A percentile compares a stretch with the other conserved stretches of the same genome.
These are phyloP conservation scores for Scedosporium minutisporum DNA, from an alignment of 2,329 filamentous ascomycete species.

Conservation along the genomic window DNA sequence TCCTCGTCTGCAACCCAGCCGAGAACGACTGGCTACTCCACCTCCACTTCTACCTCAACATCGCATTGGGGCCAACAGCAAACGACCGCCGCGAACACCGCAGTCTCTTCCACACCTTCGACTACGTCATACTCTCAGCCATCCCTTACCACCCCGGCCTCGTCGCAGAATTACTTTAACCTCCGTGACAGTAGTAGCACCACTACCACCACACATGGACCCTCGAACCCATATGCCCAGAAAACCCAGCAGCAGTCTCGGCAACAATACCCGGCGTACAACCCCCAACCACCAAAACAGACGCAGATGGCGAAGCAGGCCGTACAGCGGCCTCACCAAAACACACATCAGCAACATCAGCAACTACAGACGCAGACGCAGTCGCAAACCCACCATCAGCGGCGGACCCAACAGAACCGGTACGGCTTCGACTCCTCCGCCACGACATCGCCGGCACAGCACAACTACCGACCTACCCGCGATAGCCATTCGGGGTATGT, in stretches of 20 bases:
- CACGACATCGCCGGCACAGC: background rate
- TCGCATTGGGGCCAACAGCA: conserved; percentile 12
- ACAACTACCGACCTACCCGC: background rate
- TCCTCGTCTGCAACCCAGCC: background rate
- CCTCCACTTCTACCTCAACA: conserved; percentile 9
- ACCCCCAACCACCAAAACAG: background rate
- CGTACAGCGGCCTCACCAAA: conserved; percentile 8
- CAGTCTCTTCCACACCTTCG: conserved; percentile 3
- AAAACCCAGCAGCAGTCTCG: conserved; percentile 10
- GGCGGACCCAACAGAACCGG: conserved; percentile 6
- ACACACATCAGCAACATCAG: conserved; percentile 10
- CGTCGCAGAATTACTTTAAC: conserved; percentile 11
- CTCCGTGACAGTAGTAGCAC: conserved; percentile 7
- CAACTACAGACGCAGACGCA: conserved; percentile 8
- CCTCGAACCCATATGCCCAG: conserved; percentile 12
- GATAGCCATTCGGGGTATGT: background rate
- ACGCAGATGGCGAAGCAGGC: background rate
- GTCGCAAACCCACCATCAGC: conserved; percentile 11
- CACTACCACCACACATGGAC: conserved; percentile 9
- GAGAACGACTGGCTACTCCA: background rate
- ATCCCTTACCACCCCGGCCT: background rate
- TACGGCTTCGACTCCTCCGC: background rate
- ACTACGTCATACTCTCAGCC: background rate
- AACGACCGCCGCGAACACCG: conserved; percentile 7
- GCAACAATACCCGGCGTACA: background rate